Evolutionary conservation across 2,329 filamentous ascomycete species (phyloP).

Genomic region (Cercospora sp.): DNA sequence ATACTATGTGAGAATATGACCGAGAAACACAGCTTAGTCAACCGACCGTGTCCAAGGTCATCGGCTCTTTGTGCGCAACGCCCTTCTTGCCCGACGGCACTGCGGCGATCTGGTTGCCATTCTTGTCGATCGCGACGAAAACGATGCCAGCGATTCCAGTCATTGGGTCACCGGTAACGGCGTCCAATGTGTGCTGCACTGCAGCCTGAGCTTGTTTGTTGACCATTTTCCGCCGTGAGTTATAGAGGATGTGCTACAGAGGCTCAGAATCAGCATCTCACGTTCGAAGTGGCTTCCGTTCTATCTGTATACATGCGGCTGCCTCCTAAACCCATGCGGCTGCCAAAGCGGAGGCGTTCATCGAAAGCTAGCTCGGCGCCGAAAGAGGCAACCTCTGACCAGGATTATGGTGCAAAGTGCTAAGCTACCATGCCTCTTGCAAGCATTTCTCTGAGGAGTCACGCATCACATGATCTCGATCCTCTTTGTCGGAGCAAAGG

Average conservation of each 20-base stretch:
- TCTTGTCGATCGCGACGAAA: constrained; percentile 48
- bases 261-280: background rate
- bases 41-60: constrained; percentile 56
- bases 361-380: constrained; percentile 16
- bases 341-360: constrained; percentile 15
- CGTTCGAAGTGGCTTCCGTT: background rate
- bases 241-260: background rate
- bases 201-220: constrained; percentile 37
- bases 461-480: background rate
- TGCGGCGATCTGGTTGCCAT: constrained; percentile 45
- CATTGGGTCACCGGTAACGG: constrained; percentile 32
- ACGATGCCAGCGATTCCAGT: constrained; percentile 46
- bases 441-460: constrained; percentile 9
- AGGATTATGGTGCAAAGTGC: constrained; percentile 10
- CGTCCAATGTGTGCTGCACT: constrained; percentile 42
- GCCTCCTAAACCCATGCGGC: constrained; percentile 2
- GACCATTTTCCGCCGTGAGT: constrained; percentile 12
- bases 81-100: constrained; percentile 46
- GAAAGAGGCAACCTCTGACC: constrained; percentile 10
- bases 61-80: constrained; percentile 47
- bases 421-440: constrained; percentile 1
- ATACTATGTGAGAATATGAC: background rate
- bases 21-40: background rate
- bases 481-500: constrained; percentile 1
- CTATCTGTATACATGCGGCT: constrained; percentile 11